Base-by-base conservation (phyloP, 1,284 basidiomycete species). In the Exobasidium rhododendri region DNA sequence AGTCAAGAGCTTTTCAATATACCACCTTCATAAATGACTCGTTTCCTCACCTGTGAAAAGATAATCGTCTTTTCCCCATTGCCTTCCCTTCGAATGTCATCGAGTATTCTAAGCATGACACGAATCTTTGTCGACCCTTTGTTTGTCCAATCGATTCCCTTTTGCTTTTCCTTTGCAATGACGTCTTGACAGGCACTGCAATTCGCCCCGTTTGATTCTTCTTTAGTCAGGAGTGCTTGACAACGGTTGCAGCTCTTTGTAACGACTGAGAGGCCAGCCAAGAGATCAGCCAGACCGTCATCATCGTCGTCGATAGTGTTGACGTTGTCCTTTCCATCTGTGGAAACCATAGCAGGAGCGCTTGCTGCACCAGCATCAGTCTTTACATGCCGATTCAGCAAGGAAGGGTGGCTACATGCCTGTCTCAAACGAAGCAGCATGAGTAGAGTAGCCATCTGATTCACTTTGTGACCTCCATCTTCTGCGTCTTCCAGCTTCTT, bases 401-500 rank as follows among this genome's bases (percentile, higher is more conserved):
- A 63, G 3, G 64, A 65, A 1, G 75, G 75, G 60, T 77, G 75
- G 26, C 69, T 77, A 57, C 73, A 77, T 13, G 73, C 65, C 85
- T 97, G 94, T 24, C 94, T 85, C 29, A 97, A 83, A 31, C 94
- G 85, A 56, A 97, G 84, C 59, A 97, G 84, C 65, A 96, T 82
- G 2, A 92, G 84, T 69, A 97, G 83, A 4, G 93, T 87, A n/a
- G 87, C 86, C 0, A 91, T 94, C 77, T 94, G 93, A 60, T 86
- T 88, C 61, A 83, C 85, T 69, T 85, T 85, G 13, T 83, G 17
- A 22, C 62, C 61, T 31, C 79, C 64, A 22, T 31, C 52, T 32
- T 81, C 81, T 60, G 87, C 88, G 31, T 47, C 56, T n/a, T 71
- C 59, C 17, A 65, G 58, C 7, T 70, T 64, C 14, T 73, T 86